phyloP scores from a whole-genome alignment of 2,329 filamentous ascomycete genomes.

The Exserohilum turcica region DNA sequence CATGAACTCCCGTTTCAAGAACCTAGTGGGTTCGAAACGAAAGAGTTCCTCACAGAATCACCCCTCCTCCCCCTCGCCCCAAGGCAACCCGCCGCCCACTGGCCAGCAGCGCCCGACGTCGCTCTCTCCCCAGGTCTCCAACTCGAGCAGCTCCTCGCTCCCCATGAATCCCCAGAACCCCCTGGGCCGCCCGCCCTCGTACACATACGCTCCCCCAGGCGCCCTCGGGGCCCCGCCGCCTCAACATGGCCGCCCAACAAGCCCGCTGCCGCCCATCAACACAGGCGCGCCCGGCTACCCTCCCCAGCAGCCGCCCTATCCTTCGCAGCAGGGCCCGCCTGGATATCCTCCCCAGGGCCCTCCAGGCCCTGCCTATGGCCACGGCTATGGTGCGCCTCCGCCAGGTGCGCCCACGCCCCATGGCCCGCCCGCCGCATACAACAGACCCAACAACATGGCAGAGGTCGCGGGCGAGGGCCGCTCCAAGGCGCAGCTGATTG shows the following conservation, averaged over 20 bases:
- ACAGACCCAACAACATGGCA: constrained; percentile 42
- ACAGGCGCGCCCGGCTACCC: constrained; percentile 55
- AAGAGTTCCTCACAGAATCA: constrained; percentile 63
- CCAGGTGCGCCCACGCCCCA: constrained; percentile 38
- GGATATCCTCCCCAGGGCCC: constrained; percentile 49
- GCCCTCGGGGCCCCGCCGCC: constrained; percentile 44
- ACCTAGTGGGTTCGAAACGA: constrained; percentile 81
- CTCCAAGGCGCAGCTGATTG: constrained; percentile 96
- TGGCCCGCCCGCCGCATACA: constrained; percentile 40
- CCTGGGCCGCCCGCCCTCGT: constrained; percentile 67
- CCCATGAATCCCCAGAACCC: constrained; percentile 62
- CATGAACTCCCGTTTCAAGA: constrained; percentile 79
- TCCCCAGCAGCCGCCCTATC: constrained; percentile 49
- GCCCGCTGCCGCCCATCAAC: constrained; percentile 63
- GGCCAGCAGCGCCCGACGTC: constrained; percentile 46
- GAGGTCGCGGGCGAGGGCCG: constrained; percentile 88
- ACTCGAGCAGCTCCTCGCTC: constrained; percentile 47
- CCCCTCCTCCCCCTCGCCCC: constrained; percentile 44
- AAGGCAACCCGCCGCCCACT: constrained; percentile 45
- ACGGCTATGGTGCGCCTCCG: constrained; percentile 35
- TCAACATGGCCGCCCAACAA: constrained; percentile 55
- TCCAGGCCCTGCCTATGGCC: constrained; percentile 36
- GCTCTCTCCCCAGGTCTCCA: constrained; percentile 48
- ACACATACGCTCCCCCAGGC: constrained; percentile 59
- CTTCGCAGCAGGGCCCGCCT: constrained; percentile 46